phyloP scores from a whole-genome alignment of 371 early-diverging fungal species.

The Batkoa obscura region DNA sequence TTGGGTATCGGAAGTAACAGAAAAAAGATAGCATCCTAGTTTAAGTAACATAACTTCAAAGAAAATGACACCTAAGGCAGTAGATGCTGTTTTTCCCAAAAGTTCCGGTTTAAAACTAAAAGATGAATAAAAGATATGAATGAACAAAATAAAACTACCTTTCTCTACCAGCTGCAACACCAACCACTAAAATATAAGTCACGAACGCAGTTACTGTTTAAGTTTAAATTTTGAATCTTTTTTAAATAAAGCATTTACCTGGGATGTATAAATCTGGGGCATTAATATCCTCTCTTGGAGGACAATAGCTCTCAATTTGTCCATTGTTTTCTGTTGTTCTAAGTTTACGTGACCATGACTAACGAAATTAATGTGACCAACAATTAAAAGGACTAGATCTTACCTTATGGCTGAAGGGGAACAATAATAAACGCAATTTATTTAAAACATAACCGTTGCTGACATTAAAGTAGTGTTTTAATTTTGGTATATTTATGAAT shows the following conservation, averaged over 20 bases:
- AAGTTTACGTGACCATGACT: slow-evolving; percentile 27
- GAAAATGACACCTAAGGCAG: slow-evolving; percentile 61
- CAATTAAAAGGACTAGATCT: slow-evolving; percentile 32
- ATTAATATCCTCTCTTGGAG: slow-evolving; percentile 80
- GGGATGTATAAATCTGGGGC: slow-evolving; percentile 98
- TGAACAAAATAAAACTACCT: too few species aligned
- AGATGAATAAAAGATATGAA: too few species aligned
- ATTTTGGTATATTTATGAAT: slow-evolving; percentile 62
- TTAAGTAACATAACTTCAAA: slow-evolving; percentile 67
- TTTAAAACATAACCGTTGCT: slow-evolving; percentile 80
- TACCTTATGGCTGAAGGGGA: slow-evolving; percentile 83
- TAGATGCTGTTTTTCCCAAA: slow-evolving; percentile 72
- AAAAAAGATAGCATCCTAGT: slow-evolving; percentile 74
- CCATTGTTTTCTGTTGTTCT: slow-evolving; percentile 62
- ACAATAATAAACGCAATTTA: slow-evolving; percentile 75
- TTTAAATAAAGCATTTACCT: too few species aligned
- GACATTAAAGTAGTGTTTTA: slow-evolving; percentile 93
- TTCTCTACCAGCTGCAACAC: slow-evolving; percentile 53
- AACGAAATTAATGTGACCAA: slow-evolving; percentile 59
- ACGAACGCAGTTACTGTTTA: slow-evolving; percentile 88
- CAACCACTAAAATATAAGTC: slow-evolving; percentile 81
- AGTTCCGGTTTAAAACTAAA: slow-evolving; percentile 83
- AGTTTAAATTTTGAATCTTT: too few species aligned
- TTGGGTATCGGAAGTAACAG: slow-evolving; percentile 64
- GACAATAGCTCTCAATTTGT: slow-evolving; percentile 63